Conservation (phyloP, 2,329 filamentous ascomycete genomes). For the Phaeoacremonium minimum region DNA sequence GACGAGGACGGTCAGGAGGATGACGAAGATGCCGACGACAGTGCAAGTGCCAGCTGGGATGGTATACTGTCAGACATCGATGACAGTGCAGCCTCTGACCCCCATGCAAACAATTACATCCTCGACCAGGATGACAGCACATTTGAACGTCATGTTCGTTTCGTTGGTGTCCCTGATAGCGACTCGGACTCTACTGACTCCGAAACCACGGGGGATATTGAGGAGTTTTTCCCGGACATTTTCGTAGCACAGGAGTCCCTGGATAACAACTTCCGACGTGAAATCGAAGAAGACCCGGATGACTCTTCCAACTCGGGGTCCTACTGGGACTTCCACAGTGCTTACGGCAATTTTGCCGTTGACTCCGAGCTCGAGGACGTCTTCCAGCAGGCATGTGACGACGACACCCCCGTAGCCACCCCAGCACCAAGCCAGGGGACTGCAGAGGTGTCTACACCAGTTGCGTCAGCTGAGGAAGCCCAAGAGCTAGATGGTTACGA, state of each 20-base stretch:
- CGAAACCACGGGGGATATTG: slow-evolving; percentile 56
- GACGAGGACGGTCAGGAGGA: slow-evolving; percentile 35
- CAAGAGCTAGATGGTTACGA: slow-evolving; percentile 54
- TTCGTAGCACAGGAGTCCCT: slow-evolving; percentile 73
- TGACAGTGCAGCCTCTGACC: slow-evolving; percentile 27
- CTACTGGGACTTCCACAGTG: slow-evolving; percentile 59
- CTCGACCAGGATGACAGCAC: slow-evolving; percentile 15
- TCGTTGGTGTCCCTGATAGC: slow-evolving; percentile 62
- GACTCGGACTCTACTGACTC: slow-evolving; percentile 57
- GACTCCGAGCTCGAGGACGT: slow-evolving; percentile 37
- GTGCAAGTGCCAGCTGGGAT: slow-evolving; percentile 39
- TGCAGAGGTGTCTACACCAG: slow-evolving; percentile 25
- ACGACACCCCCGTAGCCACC: slow-evolving; percentile 37
- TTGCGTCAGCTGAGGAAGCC: slow-evolving; percentile 26
- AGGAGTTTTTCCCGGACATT: slow-evolving; percentile 70
- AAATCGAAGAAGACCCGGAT: slow-evolving; percentile 65
- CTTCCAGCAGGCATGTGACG: slow-evolving; percentile 28
- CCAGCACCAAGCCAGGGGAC: slow-evolving; percentile 28
- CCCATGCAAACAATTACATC: slow-evolving; percentile 13
- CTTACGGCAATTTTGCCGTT: slow-evolving; percentile 14
- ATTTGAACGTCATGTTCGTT: slow-evolving; percentile 67
- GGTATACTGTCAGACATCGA: slow-evolving; percentile 36
- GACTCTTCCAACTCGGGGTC: slow-evolving; percentile 54
- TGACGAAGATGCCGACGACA: slow-evolving; percentile 29
- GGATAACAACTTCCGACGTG: slow-evolving; percentile 66